Base-by-base conservation (phyloP, 345 rosid species). In the Kandelia obovata region DNA sequence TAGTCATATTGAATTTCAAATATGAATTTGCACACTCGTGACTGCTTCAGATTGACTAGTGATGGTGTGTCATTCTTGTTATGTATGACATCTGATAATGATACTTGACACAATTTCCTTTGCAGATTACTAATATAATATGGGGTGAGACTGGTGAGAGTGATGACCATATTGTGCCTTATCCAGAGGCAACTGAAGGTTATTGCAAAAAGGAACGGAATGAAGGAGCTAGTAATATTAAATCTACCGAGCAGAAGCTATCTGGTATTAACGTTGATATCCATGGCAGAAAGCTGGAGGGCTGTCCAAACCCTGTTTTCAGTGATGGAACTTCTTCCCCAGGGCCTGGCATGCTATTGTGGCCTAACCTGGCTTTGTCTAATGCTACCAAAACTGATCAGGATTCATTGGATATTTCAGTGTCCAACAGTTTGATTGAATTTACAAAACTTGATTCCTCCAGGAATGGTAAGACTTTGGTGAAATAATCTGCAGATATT, bases 81-180 rank as follows among this genome's bases (percentile, higher is more conserved):
- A 62, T 8, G 27, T n/a, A 32, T 39, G 16, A 65, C 56, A 53
- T 60, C 65, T 37, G 25, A 63, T 69, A 68, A 66, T 68, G 28
- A 62, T 72, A 21, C 56, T 74, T 43, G 58, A 61, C 56, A 53
- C 43, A 10, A 58, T 25, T 65, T 7, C 78, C 25, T 80, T 81
- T 76, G 80, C 88, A 96, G 99, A 81, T 92, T 66, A 73, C 83
- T 16, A 85, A 84, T 79, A 96, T 96, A 81, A 81, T 89, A 96
- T 92, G 97, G 97, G 90, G 82, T 77, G 94, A 85, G 84, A 82
- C 78, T 65, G 87, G 82, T 47, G 86, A 86, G 70, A 73, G 79
- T 64, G 96, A 81, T 67, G 96, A 90, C 77, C 88, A 82, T 82
- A 82, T 88, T 59, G 93, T 95, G 77, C 96, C 99, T 58, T 85